Percentiles rank a stretch among this genome's conserved stretches.
phyloP scores from a whole-genome alignment of 1,139 yeast species.

The Scheffersomyces lignicola region DNA sequence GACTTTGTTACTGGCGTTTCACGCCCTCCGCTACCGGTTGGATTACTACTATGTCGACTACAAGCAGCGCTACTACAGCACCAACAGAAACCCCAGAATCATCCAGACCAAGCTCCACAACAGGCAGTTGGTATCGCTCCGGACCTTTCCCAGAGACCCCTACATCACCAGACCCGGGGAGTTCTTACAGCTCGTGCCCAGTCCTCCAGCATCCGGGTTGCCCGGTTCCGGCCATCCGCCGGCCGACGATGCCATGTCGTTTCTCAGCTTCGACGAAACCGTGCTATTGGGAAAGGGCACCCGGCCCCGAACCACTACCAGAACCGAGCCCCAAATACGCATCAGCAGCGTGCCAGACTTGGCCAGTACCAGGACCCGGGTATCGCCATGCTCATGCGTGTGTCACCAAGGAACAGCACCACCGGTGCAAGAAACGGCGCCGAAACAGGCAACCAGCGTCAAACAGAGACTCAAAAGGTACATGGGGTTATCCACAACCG shows the following conservation, averaged over 20 bases:
- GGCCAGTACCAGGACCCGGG: neutral
- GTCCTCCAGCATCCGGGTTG: neutral
- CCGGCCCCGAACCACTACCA: too few relatives aligned
- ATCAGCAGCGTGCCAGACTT: constrained; percentile 2
- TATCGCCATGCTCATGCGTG: neutral
- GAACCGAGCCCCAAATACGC: neutral
- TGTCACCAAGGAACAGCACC: neutral
- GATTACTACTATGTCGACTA: constrained; percentile 36
- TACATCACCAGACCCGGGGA: neutral
- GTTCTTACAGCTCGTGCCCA: neutral
- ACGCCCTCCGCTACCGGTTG: constrained; percentile 24
- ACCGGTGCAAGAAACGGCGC: neutral
- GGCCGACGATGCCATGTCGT: neutral
- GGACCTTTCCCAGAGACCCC: constrained; percentile 22
- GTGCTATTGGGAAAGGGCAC: too few relatives aligned
- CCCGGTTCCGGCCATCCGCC: neutral
- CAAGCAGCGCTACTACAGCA: constrained; percentile 44
- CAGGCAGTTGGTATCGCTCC: constrained; percentile 39
- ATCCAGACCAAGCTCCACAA: constrained; percentile 39
- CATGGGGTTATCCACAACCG: neutral
- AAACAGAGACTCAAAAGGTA: neutral
- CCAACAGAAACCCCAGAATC: constrained; percentile 35
- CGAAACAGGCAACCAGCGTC: neutral
- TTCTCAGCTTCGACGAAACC: constrained; percentile 3
- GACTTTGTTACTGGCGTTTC: constrained; percentile 11